Conservation (phyloP, 192 early-diverging fungal genomes). For the Geosiphon pyriformis region DNA sequence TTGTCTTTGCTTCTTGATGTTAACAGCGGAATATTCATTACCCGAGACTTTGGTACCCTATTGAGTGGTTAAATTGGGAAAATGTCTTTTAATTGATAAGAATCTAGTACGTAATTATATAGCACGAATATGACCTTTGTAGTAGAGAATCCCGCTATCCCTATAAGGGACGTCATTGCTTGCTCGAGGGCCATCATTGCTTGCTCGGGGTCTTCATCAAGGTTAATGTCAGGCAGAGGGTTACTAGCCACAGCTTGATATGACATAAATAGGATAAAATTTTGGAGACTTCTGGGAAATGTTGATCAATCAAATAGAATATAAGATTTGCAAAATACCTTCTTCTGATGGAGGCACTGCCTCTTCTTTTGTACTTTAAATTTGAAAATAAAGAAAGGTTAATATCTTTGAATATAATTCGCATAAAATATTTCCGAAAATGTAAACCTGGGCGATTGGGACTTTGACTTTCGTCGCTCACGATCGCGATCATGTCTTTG, state of each 20-base stretch:
- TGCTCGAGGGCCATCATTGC: slow-evolving; percentile 75
- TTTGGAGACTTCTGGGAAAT: no score
- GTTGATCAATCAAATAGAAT: no score
- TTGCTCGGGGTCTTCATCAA: slow-evolving; percentile 57
- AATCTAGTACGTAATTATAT: background rate
- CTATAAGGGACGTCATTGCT: slow-evolving; percentile 81
- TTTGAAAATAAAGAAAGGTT: background rate
- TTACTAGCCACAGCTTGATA: slow-evolving; percentile 5
- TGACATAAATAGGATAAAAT: background rate
- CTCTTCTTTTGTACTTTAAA: slow-evolving; percentile 4
- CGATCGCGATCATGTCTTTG: slow-evolving; percentile 13
- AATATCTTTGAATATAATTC: background rate
- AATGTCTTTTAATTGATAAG: background rate
- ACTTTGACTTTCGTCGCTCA: slow-evolving; percentile 3
- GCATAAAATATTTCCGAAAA: background rate
- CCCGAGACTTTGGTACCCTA: slow-evolving; percentile 74
- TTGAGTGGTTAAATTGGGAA: background rate
- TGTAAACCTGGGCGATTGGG: slow-evolving; percentile 9
- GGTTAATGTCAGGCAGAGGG: slow-evolving; percentile 27
- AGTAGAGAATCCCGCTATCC: slow-evolving; percentile 81
- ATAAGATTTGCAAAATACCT: background rate
- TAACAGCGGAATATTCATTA: slow-evolving; percentile 64
- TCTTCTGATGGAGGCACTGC: background rate
- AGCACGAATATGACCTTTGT: slow-evolving; percentile 57
- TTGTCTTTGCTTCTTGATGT: slow-evolving; percentile 78